phyloP scores from a whole-genome alignment of 345 rosid genomes.

The Erucastrum elatum region DNA sequence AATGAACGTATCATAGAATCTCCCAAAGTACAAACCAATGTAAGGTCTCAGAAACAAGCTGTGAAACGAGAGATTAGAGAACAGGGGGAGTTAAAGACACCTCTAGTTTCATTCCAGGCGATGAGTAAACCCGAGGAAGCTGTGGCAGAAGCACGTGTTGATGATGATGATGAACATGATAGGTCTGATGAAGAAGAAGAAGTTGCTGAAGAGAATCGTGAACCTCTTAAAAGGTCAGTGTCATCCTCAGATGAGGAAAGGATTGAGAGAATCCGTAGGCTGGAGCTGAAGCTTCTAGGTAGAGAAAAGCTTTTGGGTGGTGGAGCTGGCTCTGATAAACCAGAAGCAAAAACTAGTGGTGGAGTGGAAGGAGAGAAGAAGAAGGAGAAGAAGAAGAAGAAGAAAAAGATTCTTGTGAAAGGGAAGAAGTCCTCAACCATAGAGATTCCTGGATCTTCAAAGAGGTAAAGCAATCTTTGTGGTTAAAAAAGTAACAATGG shows the following conservation, averaged over 20 bases:
- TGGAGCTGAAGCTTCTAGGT: slow-evolving; percentile 37
- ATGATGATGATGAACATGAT: slow-evolving; percentile 36
- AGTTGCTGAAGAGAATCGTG: slow-evolving; percentile 32
- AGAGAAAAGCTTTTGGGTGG: slow-evolving; percentile 28
- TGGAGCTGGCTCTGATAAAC: slow-evolving; percentile 23
- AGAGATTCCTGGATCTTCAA: slow-evolving; percentile 61
- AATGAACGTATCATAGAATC: slow-evolving; percentile 21
- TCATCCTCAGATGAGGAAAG: slow-evolving; percentile 23
- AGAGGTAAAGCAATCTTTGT: slow-evolving; percentile 43
- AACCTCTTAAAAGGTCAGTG: slow-evolving; percentile 27
- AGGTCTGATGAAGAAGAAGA: slow-evolving; percentile 39
- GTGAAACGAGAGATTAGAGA: slow-evolving; percentile 26
- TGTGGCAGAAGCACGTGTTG: slow-evolving; percentile 19
- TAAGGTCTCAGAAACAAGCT: slow-evolving; percentile 17
- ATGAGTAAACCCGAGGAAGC: slow-evolving; percentile 17
- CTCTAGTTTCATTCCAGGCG: slow-evolving; percentile 12
- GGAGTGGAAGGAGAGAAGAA: slow-evolving; percentile 23
- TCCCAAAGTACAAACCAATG: not conserved
- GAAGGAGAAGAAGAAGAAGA: slow-evolving; percentile 32
- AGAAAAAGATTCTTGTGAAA: slow-evolving; percentile 42
- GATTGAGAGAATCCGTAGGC: slow-evolving; percentile 31
- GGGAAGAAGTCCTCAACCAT: slow-evolving; percentile 44
- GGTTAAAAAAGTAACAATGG: not conserved
- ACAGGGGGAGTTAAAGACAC: not conserved
- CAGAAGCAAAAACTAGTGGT: slow-evolving; percentile 4